These are phyloP conservation scores for Sideroxylon spinosum DNA, from an alignment of 179 eudicot species.

Conservation along the genomic window DNA sequence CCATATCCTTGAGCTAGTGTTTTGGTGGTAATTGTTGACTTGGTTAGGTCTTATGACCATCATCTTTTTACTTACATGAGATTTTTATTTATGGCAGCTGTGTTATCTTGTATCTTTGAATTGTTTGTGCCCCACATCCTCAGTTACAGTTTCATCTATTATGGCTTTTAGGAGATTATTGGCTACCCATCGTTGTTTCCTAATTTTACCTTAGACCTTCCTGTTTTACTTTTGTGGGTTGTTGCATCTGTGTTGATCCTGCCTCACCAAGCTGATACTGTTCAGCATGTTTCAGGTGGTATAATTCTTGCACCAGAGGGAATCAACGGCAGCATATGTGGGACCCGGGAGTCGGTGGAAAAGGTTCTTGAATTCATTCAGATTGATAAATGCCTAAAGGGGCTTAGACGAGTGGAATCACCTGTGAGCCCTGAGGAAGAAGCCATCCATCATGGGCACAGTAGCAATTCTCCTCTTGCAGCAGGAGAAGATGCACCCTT, in stretches of 20 bases:
- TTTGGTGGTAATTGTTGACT: background rate
- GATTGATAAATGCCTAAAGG: slow-evolving; percentile 64
- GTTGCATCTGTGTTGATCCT: slow-evolving; percentile 15
- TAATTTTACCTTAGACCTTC: background rate
- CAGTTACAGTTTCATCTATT: background rate
- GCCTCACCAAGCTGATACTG: slow-evolving; percentile 72
- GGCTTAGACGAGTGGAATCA: slow-evolving; percentile 77
- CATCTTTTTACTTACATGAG: background rate
- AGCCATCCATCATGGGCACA: slow-evolving; percentile 94
- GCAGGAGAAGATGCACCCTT: slow-evolving; percentile 99
- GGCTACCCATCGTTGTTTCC: background rate
- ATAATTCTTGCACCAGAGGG: slow-evolving; percentile 99
- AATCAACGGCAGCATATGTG: slow-evolving; percentile 96
- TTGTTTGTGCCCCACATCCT: background rate
- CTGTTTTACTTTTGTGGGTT: background rate
- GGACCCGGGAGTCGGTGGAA: slow-evolving; percentile 71
- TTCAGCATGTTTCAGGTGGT: slow-evolving; percentile 98
- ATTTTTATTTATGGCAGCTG: background rate
- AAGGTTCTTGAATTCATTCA: slow-evolving; percentile 75
- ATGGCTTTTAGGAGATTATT: background rate
- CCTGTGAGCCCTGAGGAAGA: slow-evolving; percentile 98
- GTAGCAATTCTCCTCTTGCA: slow-evolving; percentile 89
- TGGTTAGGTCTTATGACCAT: background rate
- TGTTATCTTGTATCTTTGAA: background rate
- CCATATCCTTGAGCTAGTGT: background rate